Evolutionary conservation across 768 basidiomycete species (phyloP), one percentile per base, ranked within the genome.

Genomic region (Lepiota venenata): DNA sequence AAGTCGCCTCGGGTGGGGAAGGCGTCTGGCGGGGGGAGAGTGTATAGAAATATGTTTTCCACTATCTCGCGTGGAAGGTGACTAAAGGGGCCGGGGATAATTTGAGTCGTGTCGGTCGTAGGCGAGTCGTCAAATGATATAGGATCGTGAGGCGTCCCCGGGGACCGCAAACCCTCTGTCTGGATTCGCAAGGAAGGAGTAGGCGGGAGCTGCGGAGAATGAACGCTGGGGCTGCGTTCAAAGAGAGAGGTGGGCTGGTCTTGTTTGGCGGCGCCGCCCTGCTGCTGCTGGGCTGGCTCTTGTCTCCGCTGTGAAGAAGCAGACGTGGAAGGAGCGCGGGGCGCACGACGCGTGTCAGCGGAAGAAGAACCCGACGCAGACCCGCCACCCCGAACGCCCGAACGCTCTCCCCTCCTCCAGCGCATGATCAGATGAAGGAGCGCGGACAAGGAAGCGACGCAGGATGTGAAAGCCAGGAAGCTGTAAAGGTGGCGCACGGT

Each of bases 41-140:
- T n/a, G 18, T 47, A 29, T 39, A 32, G 37, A 15, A 54, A 54
- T 4, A 54, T 47, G 16, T 20, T 10, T 7, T 29, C 25, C 21
- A 54, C n/a, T n/a, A 54, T 29, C 20, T 54, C 52, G 11, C 2
- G n/a, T 8, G 52, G 52, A 14, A 53, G 36, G n/a, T 6, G 2
- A 39, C 14, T 36, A 16, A 40, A 6, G 8, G n/a, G n/a, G 14
- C n/a, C 4, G 29, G 7, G 15, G 10, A 16, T n/a, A n/a, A 11
- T 16, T 6, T 16, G 29, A 14, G 29, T 15, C 12, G 9, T 16
- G 11, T 20, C 37, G 10, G 18, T 18, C 10, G 18, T 20, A 43
- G 50, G 50, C 20, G 50, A 29, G 27, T 29, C 39, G 25, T 9
- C 20, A 14, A 42, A 14, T 18, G 38, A 16, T 4, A 25, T 32